Evolutionary conservation across 495 filamentous ascomycete species (phyloP).

Genomic region (Penicillium salamii): DNA sequence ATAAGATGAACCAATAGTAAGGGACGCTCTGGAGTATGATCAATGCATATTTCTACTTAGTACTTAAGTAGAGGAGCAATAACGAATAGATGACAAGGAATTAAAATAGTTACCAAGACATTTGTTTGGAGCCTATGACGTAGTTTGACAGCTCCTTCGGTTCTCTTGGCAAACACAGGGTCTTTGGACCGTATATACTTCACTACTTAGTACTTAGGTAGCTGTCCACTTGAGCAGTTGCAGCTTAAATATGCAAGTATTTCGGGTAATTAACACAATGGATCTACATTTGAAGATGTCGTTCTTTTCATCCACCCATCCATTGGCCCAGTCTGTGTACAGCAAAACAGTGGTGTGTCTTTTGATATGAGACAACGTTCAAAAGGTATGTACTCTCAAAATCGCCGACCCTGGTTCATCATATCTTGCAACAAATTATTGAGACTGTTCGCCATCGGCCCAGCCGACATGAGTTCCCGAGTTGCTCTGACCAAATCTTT

Average conservation of each 20-base stretch:
- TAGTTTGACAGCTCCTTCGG: not conserved
- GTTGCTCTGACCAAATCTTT: conserved; percentile 34
- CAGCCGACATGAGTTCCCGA: conserved; percentile 24
- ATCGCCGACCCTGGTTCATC: conserved; percentile 25
- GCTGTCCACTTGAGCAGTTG: no score
- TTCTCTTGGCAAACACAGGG: not conserved
- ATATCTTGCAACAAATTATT: conserved; percentile 32
- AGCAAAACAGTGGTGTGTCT: no score
- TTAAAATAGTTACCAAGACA: not conserved
- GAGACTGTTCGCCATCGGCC: conserved; percentile 28
- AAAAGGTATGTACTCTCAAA: conserved; percentile 3
- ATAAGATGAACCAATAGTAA: not conserved
- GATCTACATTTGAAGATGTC: no score
- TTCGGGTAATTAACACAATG: no score
- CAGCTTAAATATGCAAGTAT: no score
- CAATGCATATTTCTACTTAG: not conserved
- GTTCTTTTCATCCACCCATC: no score
- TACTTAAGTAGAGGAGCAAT: no score
- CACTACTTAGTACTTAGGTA: no score
- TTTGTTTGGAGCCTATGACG: conserved; percentile 1
- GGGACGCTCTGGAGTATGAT: not conserved
- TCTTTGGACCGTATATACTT: no score
- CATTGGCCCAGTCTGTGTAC: no score
- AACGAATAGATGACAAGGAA: no score
- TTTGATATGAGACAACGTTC: no score